Base-by-base conservation (phyloP, 2,329 filamentous ascomycete species). In the Aspergillus felis region DNA sequence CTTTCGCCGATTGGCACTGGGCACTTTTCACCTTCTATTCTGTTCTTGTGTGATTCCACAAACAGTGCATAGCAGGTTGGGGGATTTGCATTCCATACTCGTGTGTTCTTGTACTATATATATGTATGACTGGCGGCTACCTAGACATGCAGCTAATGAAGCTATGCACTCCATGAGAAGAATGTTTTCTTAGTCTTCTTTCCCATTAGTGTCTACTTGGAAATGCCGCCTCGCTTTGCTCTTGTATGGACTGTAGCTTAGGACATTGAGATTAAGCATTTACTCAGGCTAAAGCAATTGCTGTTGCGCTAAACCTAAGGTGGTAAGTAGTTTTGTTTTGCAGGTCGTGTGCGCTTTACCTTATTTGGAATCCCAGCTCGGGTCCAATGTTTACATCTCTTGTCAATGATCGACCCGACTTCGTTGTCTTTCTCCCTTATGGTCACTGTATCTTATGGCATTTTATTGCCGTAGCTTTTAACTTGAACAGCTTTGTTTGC, bases 21-120 rank as follows among this genome's bases (percentile, higher is more conserved):
- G 51, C 48, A 54, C 50, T 51, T 50, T 54, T 57, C 28, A 53
- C 50, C 55, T 61, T 59, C 55, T 54, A 55, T 63, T 55, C 57
- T 56, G 54, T 64, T 60, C 46, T 59, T 63, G 57, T 62, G 53
- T 58, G 58, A 56, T 66, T 62, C 27, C 57, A 61, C 56, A 64
- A 68, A 62, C 59, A 65, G 55, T 67, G 66, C 67, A 72, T 69
- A 70, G 66, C 68, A 66, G 61, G 64, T 62, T 63, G 58, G 61
- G 60, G 50, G 60, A 63, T 66, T 67, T 66, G 61, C 66, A 69
- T 65, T 68, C 62, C 67, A 60, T 66, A 58, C 59, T 58, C 54
- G 28, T 54, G 49, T 61, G 59, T 61, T 60, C 46, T 55, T 60
- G 64, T 71, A 69, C 63, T 66, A 66, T 67, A 68, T 68, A 65